phyloP scores from a whole-genome alignment of 2,329 filamentous ascomycete genomes.

The Blumeria hordei region DNA sequence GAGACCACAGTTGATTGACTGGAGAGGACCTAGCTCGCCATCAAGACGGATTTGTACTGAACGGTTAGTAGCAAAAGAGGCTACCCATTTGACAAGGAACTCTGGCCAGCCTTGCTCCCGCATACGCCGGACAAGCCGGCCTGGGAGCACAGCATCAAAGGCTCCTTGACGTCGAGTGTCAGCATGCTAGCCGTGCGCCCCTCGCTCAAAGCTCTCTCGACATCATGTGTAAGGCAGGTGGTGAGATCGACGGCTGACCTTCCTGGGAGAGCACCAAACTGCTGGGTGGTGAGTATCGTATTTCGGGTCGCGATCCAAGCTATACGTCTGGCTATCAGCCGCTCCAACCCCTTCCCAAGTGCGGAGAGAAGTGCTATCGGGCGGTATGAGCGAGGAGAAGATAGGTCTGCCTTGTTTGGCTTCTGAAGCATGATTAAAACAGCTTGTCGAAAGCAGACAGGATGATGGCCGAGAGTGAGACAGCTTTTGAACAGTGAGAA shows the following conservation, averaged over 20 bases:
- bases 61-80: not conserved
- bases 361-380: not conserved
- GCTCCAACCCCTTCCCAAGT: not conserved
- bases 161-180: not conserved
- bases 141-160: not conserved
- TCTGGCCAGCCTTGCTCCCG: not conserved
- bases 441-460: not conserved
- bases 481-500: not conserved
- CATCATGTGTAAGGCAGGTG: not conserved
- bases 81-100: not conserved
- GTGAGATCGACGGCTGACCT: not conserved
- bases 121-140: not conserved
- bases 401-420: not conserved
- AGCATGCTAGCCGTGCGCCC: not conserved
- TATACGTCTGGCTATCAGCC: not conserved
- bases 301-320: not conserved
- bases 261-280: not conserved
- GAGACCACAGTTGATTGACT: not conserved
- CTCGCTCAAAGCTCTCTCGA: not conserved
- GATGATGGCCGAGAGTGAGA: not conserved
- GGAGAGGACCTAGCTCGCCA: not conserved
- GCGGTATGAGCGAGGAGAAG: not conserved
- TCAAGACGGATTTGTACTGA: not conserved
- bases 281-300: not conserved
- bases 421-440: not conserved